Conservation (phyloP, 2,329 filamentous ascomycete genomes). For the Phyllosticta citriasiana region DNA sequence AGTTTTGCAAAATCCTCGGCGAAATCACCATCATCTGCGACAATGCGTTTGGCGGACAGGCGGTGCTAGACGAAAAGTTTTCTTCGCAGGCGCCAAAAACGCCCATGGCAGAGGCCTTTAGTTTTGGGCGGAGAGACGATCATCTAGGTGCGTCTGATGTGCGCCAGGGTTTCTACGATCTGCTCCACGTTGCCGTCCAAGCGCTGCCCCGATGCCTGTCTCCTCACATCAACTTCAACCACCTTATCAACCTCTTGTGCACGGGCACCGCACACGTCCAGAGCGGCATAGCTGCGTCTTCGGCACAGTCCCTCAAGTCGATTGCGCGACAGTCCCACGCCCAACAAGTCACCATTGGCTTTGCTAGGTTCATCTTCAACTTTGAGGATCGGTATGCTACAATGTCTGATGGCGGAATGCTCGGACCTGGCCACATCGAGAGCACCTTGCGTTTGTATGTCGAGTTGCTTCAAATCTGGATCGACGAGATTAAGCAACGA, state of each 20-base stretch:
- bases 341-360: slow-evolving; percentile 92
- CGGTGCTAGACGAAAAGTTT: slow-evolving; percentile 91
- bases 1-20: slow-evolving; percentile 89
- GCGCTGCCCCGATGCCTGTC: slow-evolving; percentile 90
- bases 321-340: slow-evolving; percentile 90
- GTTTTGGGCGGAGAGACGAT: slow-evolving; percentile 76
- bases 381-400: slow-evolving; percentile 96
- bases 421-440: slow-evolving; percentile 88
- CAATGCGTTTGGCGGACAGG: slow-evolving; percentile 93
- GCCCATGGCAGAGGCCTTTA: slow-evolving; percentile 88
- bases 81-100: slow-evolving; percentile 81
- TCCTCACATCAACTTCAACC: slow-evolving; percentile 82
- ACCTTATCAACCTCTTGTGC: slow-evolving; percentile 86
- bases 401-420: slow-evolving; percentile 95
- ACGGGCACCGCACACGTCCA: slow-evolving; percentile 96
- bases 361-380: slow-evolving; percentile 95
- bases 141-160: slow-evolving; percentile 64
- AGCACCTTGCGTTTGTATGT: slow-evolving; percentile 88
- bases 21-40: slow-evolving; percentile 96
- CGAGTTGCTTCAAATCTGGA: slow-evolving; percentile 91
- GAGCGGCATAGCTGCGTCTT: slow-evolving; percentile 81
- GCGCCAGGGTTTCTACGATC: slow-evolving; percentile 89
- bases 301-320: slow-evolving; percentile 84
- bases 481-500: slow-evolving; percentile 87
- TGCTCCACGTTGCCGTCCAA: slow-evolving; percentile 90